Evolutionary conservation across 192 early-diverging fungal genomes (phyloP).

Genomic region (Podila minutissima): DNA sequence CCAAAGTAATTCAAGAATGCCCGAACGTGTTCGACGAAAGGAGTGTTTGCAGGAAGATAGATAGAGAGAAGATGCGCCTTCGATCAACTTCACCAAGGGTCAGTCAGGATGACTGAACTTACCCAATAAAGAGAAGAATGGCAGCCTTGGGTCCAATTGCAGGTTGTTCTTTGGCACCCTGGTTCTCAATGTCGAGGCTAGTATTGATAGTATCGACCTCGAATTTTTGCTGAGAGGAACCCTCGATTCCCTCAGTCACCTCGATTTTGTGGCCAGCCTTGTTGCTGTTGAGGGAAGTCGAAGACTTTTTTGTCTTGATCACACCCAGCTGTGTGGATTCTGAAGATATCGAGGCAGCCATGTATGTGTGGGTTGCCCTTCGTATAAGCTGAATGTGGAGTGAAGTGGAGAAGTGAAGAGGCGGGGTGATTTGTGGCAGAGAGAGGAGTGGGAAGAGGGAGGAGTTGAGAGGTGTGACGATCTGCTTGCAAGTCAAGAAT

Average conservation of each 20-base stretch:
- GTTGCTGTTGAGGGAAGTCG: not conserved
- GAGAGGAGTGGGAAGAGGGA: not conserved
- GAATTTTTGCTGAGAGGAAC: not conserved
- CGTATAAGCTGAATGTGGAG: not conserved
- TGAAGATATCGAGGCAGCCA: slow-evolving; percentile 34
- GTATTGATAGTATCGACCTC: slow-evolving; percentile 5
- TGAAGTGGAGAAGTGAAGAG: not conserved
- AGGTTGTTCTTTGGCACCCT: not conserved
- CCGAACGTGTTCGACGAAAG: too few species aligned
- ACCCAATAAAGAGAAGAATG: slow-evolving; percentile 46
- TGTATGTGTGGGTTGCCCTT: slow-evolving; percentile 4
- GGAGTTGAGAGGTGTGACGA: not conserved
- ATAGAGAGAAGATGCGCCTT: not conserved
- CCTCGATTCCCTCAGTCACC: not conserved
- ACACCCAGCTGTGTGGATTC: slow-evolving; percentile 24
- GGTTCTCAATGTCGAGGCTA: slow-evolving; percentile 15
- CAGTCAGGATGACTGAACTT: not conserved
- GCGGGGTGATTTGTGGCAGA: not conserved
- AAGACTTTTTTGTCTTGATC: not conserved
- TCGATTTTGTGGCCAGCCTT: not conserved
- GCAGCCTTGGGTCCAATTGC: slow-evolving; percentile 6
- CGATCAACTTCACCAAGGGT: not conserved
- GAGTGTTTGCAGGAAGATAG: not conserved
- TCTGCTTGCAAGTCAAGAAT: too few species aligned
- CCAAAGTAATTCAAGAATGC: too few species aligned